Evolutionary conservation across 352 stramenopile genomes (phyloP), one percentile per base, ranked within the genome.

Genomic region (Phytophthora melonis): DNA sequence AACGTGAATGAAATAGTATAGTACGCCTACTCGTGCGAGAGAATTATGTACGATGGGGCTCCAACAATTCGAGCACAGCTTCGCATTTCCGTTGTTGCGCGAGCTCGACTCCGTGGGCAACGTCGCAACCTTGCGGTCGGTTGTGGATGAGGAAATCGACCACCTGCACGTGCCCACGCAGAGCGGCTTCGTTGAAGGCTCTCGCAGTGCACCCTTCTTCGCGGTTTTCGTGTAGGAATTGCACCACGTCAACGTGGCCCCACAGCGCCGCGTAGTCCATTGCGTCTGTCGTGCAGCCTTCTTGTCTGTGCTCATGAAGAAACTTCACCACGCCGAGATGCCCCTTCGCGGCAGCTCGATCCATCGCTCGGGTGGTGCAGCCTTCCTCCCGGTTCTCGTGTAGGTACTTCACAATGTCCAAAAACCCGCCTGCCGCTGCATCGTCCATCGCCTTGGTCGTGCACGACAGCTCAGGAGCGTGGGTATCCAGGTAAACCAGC

Each of bases 241-340:
- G 54, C 30, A 91, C 73, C 9, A 88, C 66, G 8, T 88, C 82
- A 0, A 84, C 50, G 56, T 88, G 82, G 3, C 72, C 72, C 53
- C 75, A 80, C 27, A 80, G 58, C 9, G 80, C 83, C 0, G 83
- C 83, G 45, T 84, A 84, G 69, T 90, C 75, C 80, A 93, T 91
- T 1, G 85, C 83, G 53, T 79, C 70, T 1, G 80, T 88, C 23
- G 81, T 87, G 66, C 85, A 93, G 16, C 76, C 73, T 41, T 82
- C 76, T 21, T 61, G 27, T 61, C 72, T 56, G 19, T 78, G 54
- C 34, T 70, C 61, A 45, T 82, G 66, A 21, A 82, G 58, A 50
- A 78, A 82, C 23, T 41, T 53, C 19, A 82, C 69, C 30, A 82
- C 76, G 0, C 74, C 58, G 0, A 80, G 25, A 72, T 80, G 66